Evolutionary conservation across 2,329 filamentous ascomycete genomes (phyloP).

Genomic region (Fusarium temperatum): DNA sequence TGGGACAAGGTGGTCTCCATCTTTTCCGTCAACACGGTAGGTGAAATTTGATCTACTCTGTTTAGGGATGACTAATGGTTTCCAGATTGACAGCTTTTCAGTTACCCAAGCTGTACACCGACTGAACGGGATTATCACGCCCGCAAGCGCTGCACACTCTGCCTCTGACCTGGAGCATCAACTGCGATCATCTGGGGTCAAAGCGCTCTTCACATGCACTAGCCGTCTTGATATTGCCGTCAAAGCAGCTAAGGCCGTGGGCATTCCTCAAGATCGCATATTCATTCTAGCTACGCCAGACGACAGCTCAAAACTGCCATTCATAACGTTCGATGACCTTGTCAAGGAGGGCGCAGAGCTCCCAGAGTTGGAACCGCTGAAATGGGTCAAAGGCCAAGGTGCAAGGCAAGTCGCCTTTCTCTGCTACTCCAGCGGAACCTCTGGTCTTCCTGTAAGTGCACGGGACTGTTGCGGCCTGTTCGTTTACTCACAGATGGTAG

Average conservation of each 20-base stretch:
- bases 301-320: background rate
- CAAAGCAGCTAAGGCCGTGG: background rate
- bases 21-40: slow-evolving; percentile 75
- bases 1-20: slow-evolving; percentile 83
- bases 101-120: background rate
- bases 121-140: background rate
- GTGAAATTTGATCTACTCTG: too few species aligned
- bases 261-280: background rate
- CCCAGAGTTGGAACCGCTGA: fast-evolving
- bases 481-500: background rate
- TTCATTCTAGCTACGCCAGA: background rate
- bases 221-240: background rate
- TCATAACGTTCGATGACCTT: background rate
- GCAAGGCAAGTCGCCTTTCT: background rate
- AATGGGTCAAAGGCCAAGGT: background rate
- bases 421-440: background rate
- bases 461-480: fast-evolving
- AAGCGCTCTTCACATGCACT: background rate
- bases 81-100: background rate
- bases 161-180: background rate
- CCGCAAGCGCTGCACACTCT: background rate
- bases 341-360: background rate
- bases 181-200: background rate
- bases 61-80: fast-evolving
- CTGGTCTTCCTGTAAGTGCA: background rate